A percentile compares a stretch with the other conserved stretches of the same genome.
These are phyloP conservation scores for Penicillium psychrofluorescens DNA, from an alignment of 495 filamentous ascomycete species.

Conservation along the genomic window DNA sequence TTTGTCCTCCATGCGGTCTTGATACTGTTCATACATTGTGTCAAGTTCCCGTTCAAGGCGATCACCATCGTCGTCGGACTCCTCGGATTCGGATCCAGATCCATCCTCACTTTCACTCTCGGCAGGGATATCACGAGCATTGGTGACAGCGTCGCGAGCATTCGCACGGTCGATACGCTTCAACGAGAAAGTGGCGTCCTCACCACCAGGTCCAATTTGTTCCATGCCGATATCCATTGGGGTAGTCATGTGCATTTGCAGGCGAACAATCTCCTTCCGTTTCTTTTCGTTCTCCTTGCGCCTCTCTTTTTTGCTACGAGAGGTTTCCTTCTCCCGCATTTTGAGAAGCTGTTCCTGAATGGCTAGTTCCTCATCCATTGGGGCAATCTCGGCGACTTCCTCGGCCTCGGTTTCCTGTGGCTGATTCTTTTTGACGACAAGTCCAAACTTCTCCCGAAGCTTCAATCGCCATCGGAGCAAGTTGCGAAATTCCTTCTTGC, in stretches of 20 bases:
- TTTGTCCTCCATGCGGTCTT: constrained; percentile 64
- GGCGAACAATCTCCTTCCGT: constrained; percentile 78
- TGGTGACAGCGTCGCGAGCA: constrained; percentile 60
- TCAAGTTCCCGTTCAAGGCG: constrained; percentile 78
- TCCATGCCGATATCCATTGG: constrained; percentile 96
- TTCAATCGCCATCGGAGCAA: constrained; percentile 89
- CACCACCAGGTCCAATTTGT: constrained; percentile 68
- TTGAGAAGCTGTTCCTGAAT: constrained; percentile 81
- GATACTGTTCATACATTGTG: constrained; percentile 75
- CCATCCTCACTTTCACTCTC: constrained; percentile 51
- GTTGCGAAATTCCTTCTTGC: constrained; percentile 88
- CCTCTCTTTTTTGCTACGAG: constrained; percentile 71
- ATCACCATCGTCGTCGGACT: constrained; percentile 74
- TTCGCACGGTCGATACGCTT: constrained; percentile 70
- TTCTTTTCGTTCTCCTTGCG: constrained; percentile 84
- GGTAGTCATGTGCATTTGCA: constrained; percentile 95
- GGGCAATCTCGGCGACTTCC: constrained; percentile 68
- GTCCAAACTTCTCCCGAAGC: constrained; percentile 85
- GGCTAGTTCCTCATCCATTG: constrained; percentile 89
- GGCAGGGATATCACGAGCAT: constrained; percentile 64
- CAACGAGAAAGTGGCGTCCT: constrained; percentile 75
- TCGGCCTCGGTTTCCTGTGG: constrained; percentile 50
- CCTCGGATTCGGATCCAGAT: constrained; percentile 51
- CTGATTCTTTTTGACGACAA: constrained; percentile 60
- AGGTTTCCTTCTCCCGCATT: constrained; percentile 66